These are phyloP conservation scores for Clitopilus hobsonii DNA, from an alignment of 768 basidiomycete species.

Conservation along the genomic window DNA sequence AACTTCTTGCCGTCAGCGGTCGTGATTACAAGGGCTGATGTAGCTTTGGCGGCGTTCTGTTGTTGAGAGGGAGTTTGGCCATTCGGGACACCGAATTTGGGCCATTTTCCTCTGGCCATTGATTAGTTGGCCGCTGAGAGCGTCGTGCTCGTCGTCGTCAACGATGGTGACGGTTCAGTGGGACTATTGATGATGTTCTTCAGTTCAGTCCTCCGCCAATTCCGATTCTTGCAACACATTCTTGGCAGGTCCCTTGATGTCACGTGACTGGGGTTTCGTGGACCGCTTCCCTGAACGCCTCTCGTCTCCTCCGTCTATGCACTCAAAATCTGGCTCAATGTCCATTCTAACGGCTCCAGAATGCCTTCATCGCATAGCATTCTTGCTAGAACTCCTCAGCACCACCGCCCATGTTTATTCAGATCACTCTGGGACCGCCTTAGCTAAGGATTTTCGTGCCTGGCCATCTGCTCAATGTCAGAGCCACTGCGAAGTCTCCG, in stretches of 20 bases:
- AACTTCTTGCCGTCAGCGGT: conserved; percentile 82
- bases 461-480: conserved; percentile 11
- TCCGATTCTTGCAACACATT: not conserved
- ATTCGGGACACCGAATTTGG: conserved; percentile 25
- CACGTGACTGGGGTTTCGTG: not conserved
- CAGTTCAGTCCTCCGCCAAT: not conserved
- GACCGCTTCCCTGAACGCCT: too few species aligned
- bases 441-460: conserved; percentile 9
- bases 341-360: not conserved
- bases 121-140: not conserved
- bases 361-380: not conserved
- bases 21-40: conserved; percentile 31
- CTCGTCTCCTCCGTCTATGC: not conserved
- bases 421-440: conserved; percentile 9
- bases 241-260: not conserved
- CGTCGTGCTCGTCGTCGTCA: not conserved
- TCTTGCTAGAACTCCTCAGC: conserved; percentile 6
- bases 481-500: not conserved
- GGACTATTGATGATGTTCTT: conserved; percentile 3
- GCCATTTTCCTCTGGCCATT: conserved; percentile 32
- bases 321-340: not conserved
- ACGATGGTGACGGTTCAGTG: conserved; percentile 3
- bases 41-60: conserved; percentile 23
- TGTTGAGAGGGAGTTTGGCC: conserved; percentile 11
- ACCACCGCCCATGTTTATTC: conserved; percentile 10